Percentiles rank a stretch among this genome's conserved stretches.
Conservation (phyloP, 352 stramenopile species). For the Globisporangium cederbergense region DNA sequence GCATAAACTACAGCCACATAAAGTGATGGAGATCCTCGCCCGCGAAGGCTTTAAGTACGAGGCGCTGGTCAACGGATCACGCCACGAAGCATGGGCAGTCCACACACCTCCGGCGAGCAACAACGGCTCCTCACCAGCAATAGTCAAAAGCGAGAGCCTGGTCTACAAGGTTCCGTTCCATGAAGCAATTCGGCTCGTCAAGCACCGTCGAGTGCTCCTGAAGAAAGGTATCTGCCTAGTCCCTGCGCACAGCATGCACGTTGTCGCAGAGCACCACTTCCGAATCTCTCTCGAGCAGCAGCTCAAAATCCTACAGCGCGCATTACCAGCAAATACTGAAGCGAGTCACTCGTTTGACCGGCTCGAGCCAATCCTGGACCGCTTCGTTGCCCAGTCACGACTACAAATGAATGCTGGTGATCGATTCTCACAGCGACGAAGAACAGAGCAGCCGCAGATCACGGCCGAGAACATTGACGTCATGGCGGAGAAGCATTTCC, state of each 20-base stretch:
- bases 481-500: constrained; percentile 53
- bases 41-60: not conserved
- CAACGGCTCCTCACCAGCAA: not conserved
- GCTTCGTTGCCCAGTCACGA: constrained; percentile 32
- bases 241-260: constrained; percentile 25
- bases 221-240: constrained; percentile 46
- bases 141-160: not conserved
- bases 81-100: not conserved
- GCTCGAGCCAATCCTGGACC: constrained; percentile 32
- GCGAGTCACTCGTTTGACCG: not conserved
- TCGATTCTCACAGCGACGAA: not conserved
- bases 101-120: not conserved
- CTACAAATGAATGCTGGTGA: constrained; percentile 16
- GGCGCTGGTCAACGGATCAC: not conserved
- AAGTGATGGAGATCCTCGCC: not conserved
- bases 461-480: constrained; percentile 75
- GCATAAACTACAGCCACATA: not conserved
- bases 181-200: constrained; percentile 36
- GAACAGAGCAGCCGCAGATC: constrained; percentile 23
- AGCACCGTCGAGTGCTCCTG: constrained; percentile 39
- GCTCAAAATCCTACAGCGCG: constrained; percentile 39
- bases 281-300: constrained; percentile 25
- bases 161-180: constrained; percentile 51
- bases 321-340: constrained; percentile 33
- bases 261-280: constrained; percentile 46